Evolutionary conservation across 2,329 filamentous ascomycete species (phyloP), one percentile per base, ranked within the genome.

Genomic region (Venturia carpophila): DNA sequence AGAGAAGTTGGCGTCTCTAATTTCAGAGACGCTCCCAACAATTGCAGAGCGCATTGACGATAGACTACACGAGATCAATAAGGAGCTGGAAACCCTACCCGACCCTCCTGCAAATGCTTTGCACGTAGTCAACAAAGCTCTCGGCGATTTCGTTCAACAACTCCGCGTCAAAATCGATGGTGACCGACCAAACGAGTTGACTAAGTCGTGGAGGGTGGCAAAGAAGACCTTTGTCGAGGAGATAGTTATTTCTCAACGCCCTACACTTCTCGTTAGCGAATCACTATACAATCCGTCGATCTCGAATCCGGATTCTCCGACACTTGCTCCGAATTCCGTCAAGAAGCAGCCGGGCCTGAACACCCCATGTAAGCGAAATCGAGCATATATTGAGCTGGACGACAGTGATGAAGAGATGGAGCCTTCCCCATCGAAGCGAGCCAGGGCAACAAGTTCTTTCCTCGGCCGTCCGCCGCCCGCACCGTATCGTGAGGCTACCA

Each of bases 51-150:
- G 80, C n/a, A 79, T 85, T 0, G 67, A 77, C 6, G 64, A 70
- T 0, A 76, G 83, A 5, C 79, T 89, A 0, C 67, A 74, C 0
- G 72, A 78, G 0, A 84, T 92, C 1, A 78, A 84, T 1, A 69
- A 71, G 0, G 77, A 88, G 65, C 79, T 95, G 0, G 68, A 72
- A 0, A 76, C 75, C 0, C 80, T 92, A 0, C 89, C 89, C 0
- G 87, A 90, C 45, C 82, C 90, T 0, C 87, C 88, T 0, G 75
- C 78, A 0, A 90, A 91, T 55, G 83, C 91, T 0, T 82, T 86
- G n/a, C 78, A 86, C 0, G 84, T 86, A 11, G 81, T 95, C 0
- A 81, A 82, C 24, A 81, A 82, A 1, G 83, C 84, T 13, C 72
- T 93, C 0, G 77, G 79, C 15, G 77, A 76, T 0, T 49, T 15